Base-by-base conservation (phyloP, 176 grass and related monocot species). In the Eleusine indica region DNA sequence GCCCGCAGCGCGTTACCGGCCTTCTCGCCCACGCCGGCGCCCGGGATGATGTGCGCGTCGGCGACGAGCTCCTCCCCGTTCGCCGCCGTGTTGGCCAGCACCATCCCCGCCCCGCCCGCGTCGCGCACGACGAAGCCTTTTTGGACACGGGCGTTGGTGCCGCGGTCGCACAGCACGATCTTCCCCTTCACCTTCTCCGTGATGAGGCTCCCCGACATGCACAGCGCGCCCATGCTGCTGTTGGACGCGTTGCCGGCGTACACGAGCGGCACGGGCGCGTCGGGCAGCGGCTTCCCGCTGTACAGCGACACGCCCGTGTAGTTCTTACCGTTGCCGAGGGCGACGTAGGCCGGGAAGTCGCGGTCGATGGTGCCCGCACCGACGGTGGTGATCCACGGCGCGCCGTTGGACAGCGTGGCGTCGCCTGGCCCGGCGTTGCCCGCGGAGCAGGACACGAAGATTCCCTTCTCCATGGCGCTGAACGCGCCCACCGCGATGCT, bases 311-410 rank as follows among this genome's bases (percentile, higher is more conserved):
- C 91, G 9, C 96, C 93, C 8, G 81, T 18, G 79, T 87, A 98
- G 64, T 96, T 98, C 66, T 91, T 87, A 69, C 91, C 89, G 64
- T 92, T 89, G 38, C 93, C 93, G 63, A 98, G 88, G 49, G 58
- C 35, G 30, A 94, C 81, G 44, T 86, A 46, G 63, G 96, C 87
- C 18, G 96, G 96, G 82, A 98, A 98, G 76, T 96, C 91, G 51
- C 93, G 96, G 82, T 98, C 96, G 49, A 98, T 77, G 1, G 96
- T 98, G 0, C 93, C 93, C 0, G 96, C 93, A 48, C 96, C 96
- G 0, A 98, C 91, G 66, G 96, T 98, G 72, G 91, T 96, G 88
- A 98, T 95, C 96, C 96, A 98, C 19, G 96, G 96, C 63, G 96
- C 96, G n/a, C 82, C 80, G 77, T 98, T 98, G 9, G 93, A 87